A percentile compares a stretch with the other conserved stretches of the same genome.
phyloP scores from a whole-genome alignment of 306 rosid genomes.

The Heteromeles arbutifolia region DNA sequence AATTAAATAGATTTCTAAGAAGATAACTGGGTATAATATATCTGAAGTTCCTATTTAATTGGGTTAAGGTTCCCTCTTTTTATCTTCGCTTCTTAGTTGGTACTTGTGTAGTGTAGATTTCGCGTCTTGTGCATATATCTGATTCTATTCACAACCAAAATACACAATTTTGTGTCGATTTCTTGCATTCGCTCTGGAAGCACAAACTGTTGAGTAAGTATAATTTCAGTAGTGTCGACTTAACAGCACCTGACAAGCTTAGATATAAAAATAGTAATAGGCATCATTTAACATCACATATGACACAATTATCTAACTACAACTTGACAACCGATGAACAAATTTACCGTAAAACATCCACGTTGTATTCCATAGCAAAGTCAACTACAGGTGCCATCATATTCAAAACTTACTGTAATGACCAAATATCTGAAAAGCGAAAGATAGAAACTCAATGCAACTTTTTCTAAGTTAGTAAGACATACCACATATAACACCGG shows the following conservation, averaged over 20 bases:
- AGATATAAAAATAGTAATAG: neutral
- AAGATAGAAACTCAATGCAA: neutral
- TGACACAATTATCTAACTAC: neutral
- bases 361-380: neutral
- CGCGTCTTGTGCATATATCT: neutral
- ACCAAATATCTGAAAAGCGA: neutral
- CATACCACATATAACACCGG: conserved; percentile 71
- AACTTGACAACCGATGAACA: neutral
- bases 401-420: neutral
- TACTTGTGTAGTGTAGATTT: neutral
- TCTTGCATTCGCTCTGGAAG: neutral
- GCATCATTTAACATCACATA: neutral
- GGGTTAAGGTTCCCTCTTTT: neutral
- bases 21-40: neutral
- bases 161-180: neutral
- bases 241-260: neutral
- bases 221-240: neutral
- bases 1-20: neutral
- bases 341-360: neutral
- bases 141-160: neutral
- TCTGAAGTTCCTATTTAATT: neutral
- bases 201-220: neutral
- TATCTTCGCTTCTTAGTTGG: neutral
- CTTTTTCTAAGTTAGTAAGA: neutral
- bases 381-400: neutral